Conservation (phyloP, 805 yeast genomes). For the Sugiyamaella floridensis region DNA sequence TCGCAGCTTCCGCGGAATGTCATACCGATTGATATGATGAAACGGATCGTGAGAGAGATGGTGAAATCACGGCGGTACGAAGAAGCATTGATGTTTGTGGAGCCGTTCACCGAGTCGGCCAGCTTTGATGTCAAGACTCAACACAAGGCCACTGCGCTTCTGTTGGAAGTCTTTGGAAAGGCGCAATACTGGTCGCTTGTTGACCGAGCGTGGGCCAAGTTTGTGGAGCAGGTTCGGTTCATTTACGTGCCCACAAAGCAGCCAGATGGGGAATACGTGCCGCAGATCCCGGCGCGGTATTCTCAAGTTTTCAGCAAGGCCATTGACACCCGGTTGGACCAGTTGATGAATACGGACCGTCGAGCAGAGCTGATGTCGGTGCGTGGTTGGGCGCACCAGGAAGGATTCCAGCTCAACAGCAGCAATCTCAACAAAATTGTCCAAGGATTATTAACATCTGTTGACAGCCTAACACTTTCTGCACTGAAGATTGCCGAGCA, state of each 20-base stretch:
- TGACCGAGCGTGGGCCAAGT: conserved; percentile 6
- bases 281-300: conserved; percentile 6
- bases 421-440: conserved; percentile 14
- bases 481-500: conserved; percentile 14
- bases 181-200: conserved; percentile 10
- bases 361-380: conserved; percentile 7
- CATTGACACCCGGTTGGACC: conserved; percentile 14
- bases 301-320: conserved; percentile 4
- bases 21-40: conserved; percentile 22
- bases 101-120: conserved; percentile 2
- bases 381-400: not conserved
- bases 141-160: not conserved
- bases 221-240: not conserved
- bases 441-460: conserved; percentile 5
- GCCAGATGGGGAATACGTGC: not conserved
- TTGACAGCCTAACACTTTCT: conserved; percentile 2
- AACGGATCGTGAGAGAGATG: conserved; percentile 19
- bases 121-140: not conserved
- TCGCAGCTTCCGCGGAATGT: conserved; percentile 23
- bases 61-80: conserved; percentile 11
- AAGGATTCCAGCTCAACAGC: conserved; percentile 14
- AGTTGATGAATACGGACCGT: conserved; percentile 10
- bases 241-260: not conserved
- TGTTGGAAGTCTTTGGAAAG: conserved; percentile 4
- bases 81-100: conserved; percentile 21